Evolutionary conservation across 78 protist genomes (phyloP), one percentile per base, ranked within the genome.

Genomic region (Dictyostelium intermedium): DNA sequence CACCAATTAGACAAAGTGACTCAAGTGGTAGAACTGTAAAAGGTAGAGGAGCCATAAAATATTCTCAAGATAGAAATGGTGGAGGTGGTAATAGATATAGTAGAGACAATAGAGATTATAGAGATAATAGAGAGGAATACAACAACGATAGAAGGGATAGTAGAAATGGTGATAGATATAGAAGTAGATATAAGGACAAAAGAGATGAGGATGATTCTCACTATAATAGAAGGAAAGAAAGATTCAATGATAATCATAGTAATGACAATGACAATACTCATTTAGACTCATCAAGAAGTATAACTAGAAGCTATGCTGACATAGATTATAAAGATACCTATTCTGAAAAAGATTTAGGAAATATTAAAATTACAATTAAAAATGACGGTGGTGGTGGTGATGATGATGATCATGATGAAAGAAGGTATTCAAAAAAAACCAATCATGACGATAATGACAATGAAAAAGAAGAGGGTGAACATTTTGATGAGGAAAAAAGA

Each of bases 11-110:
- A 50, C 32, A 32, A 16, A 23, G 8, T 14, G 60, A 32, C 35
- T 7, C 11, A 18, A 69, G 23, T 7, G 82, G 91, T 14, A 37
- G 27, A 74, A 2, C 1, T 9, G 45, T 85, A n/a, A 85, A 56
- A 77, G 92, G 92, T 1, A 85, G 92, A 85, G 92, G 92, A 37
- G 32, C 92, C 16, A 77, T 85, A 3, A 85, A 35, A 77, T 85
- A 76, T 85, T 14, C 35, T 30, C 4, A 1, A 50, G 6, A 84
- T 20, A 37, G 13, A 11, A 41, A 30, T 37, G 14, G 82, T n/a
- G 30, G 34, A 5, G 8, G n/a, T 41, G 39, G 11, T 27, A 3
- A 23, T 53, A 73, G 60, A 34, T 39, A 41, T 60, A 63, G 92
- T 74, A 77, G 91, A 72, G 56, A 76, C n/a, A 13, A 47, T 60